A percentile compares a stretch with the other conserved stretches of the same genome.
Evolutionary conservation across 148 eudicot genomes (phyloP).

Genomic region (Diospyros lotus): DNA sequence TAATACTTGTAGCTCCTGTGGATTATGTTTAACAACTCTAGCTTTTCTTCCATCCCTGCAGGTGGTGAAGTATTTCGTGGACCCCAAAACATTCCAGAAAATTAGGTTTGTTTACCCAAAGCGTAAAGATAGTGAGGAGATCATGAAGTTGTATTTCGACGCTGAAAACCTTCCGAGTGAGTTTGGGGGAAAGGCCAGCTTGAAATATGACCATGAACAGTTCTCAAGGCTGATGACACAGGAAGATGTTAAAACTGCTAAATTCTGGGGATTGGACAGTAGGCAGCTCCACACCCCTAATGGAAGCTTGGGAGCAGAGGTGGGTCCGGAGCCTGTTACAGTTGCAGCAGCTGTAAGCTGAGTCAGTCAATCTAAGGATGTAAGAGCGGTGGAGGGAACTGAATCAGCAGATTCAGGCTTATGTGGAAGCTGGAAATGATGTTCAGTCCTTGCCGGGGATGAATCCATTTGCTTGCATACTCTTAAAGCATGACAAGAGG

Average conservation of each 20-base stretch:
- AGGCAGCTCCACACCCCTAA: conserved; percentile 17
- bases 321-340: conserved; percentile 15
- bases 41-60: conserved; percentile 8
- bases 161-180: conserved; percentile 72
- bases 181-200: conserved; percentile 77
- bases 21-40: too few relatives aligned
- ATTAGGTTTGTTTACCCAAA: conserved; percentile 65
- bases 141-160: conserved; percentile 71
- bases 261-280: conserved; percentile 58
- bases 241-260: conserved; percentile 66
- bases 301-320: conserved; percentile 12
- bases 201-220: conserved; percentile 78
- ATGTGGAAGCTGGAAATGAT: too few relatives aligned
- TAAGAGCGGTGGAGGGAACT: too few relatives aligned
- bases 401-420: too few relatives aligned
- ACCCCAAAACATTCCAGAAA: conserved; percentile 58
- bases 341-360: conserved; percentile 17
- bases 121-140: conserved; percentile 63
- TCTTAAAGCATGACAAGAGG: too few relatives aligned
- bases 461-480: too few relatives aligned
- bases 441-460: too few relatives aligned
- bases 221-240: conserved; percentile 66
- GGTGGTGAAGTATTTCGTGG: conserved; percentile 70
- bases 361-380: neutral
- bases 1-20: too few relatives aligned